Evolutionary conservation across 441 rosid genomes (phyloP).

Genomic region (Erodium moschatum): DNA sequence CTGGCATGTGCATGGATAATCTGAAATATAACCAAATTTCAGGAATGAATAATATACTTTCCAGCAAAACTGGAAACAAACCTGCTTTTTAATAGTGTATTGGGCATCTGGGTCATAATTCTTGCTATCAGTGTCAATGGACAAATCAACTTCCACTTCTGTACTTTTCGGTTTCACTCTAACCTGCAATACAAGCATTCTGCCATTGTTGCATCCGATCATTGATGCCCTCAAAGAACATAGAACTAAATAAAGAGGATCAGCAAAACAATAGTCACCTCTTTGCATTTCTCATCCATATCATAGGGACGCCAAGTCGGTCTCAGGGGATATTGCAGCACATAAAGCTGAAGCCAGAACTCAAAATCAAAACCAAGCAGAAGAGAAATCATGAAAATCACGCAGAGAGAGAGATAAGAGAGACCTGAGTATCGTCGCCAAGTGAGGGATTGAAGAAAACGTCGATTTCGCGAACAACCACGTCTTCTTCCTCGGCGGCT

Average conservation of each 20-base stretch:
- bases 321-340: constrained; percentile 75
- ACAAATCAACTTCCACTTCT: constrained; percentile 65
- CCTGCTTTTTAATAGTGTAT: constrained; percentile 43
- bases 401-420: no score
- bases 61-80: constrained; percentile 17
- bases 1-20: background rate
- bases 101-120: constrained; percentile 38
- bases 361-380: background rate
- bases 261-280: constrained; percentile 33
- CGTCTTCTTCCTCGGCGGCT: constrained; percentile 37
- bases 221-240: background rate
- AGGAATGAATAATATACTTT: background rate
- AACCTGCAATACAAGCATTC: constrained; percentile 39
- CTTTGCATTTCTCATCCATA: constrained; percentile 65
- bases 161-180: constrained; percentile 51
- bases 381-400: background rate
- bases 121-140: constrained; percentile 41
- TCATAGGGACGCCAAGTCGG: constrained; percentile 87
- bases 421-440: constrained; percentile 44
- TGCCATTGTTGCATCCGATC: background rate
- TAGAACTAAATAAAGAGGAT: background rate
- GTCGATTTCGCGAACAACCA: constrained; percentile 81
- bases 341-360: constrained; percentile 46
- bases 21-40: background rate
- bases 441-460: constrained; percentile 61